Base-by-base conservation (phyloP, 75 land plant genomes). In the Pinus albicaulis region DNA sequence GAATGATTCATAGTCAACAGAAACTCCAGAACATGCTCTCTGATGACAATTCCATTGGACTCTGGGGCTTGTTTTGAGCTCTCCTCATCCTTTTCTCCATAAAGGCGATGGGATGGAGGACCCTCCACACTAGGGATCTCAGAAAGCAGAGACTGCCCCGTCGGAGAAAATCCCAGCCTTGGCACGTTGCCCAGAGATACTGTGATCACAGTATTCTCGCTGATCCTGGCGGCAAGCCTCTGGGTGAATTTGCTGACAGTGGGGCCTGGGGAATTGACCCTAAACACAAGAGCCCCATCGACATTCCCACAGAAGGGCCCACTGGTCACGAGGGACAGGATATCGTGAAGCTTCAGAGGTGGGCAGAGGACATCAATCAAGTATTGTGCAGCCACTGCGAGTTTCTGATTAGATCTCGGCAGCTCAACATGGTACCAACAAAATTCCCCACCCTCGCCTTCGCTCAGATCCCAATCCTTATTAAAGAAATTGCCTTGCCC, bases 381-480 rank as follows among this genome's bases (percentile, higher is more conserved):
- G 68, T 81, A 92, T 58, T 95, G 93, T 10, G 98, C 93, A 28
- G 87, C 82, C 25, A 86, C 75, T n/a, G 93, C 63, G n/a, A 92
- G 88, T 72, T 77, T 89, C 72, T 85, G 86, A 36, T 80, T 83
- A 44, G 86, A 89, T 68, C 87, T 82, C 2, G 98, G 95, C 34
- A 95, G 90, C 81, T 95, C 95, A 0, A 95, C 95, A 80, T 95
- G 98, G 78, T 90, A 92, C 98, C 98, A 95, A 71, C 81, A 82
- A 57, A 95, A 95, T 28, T 85, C 82, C 12, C 65, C 72, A 3
- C 87, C 92, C 19, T 66, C 78, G 5, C 87, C 87, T 53, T 85
- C 83, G 2, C 76, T 55, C 7, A 92, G 83, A 73, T 92, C 90
- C 98, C 98, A 95, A 31, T 79, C 86, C 77, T 87, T 92, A 25